Percentiles rank a stretch among this genome's conserved stretches.
These are phyloP conservation scores for Pythium aristosporum DNA, from an alignment of 352 stramenopile genomes.

Conservation along the genomic window DNA sequence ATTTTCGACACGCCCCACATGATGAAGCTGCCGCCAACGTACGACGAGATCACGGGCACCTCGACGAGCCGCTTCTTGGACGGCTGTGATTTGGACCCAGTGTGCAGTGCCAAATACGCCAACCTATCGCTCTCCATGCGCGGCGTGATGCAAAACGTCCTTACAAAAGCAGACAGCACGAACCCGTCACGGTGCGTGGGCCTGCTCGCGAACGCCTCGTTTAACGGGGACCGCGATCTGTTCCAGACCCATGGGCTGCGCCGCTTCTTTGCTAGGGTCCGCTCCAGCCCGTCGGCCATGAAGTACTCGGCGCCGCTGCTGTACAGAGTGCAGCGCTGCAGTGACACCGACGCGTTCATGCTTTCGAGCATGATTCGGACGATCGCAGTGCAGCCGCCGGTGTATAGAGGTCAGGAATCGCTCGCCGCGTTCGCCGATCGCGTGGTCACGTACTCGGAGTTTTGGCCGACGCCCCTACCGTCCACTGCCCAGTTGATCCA, in stretches of 20 bases:
- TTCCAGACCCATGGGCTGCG: constrained; percentile 8
- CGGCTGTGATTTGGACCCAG: neutral
- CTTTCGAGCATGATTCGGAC: neutral
- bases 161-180: neutral
- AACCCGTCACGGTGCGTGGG: neutral
- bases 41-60: neutral
- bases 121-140: constrained; percentile 12
- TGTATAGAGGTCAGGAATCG: no score
- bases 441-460: constrained; percentile 13
- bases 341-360: neutral
- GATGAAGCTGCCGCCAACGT: constrained; percentile 6
- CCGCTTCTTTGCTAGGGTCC: neutral
- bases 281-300: neutral
- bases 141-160: constrained; percentile 3
- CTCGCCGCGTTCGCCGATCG: constrained; percentile 8
- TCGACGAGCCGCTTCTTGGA: neutral
- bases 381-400: neutral
- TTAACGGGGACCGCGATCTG: constrained; percentile 3
- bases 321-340: constrained; percentile 16
- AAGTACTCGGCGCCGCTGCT: constrained; percentile 15
- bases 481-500: neutral
- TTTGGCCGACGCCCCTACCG: constrained; percentile 8
- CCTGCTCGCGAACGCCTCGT: constrained; percentile 5
- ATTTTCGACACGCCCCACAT: constrained; percentile 20
- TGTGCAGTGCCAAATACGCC: constrained; percentile 10